Conservation (phyloP, 371 early-diverging fungal species). For the Lichtheimia hyalospora region DNA sequence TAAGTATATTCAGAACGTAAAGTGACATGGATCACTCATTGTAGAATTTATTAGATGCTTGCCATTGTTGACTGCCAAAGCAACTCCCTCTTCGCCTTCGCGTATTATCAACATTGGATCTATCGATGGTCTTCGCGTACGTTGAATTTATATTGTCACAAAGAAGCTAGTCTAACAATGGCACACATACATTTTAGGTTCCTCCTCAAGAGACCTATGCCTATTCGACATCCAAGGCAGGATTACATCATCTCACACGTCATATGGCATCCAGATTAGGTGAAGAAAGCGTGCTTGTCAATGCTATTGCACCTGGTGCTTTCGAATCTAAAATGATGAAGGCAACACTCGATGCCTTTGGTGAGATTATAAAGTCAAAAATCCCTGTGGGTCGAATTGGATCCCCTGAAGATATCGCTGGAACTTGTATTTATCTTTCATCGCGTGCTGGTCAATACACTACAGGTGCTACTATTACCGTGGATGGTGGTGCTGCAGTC, state of each 20-base stretch:
- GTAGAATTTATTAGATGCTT: constrained; percentile 44
- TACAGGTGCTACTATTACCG: constrained; percentile 78
- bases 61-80: constrained; percentile 71
- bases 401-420: constrained; percentile 90
- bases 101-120: constrained; percentile 68
- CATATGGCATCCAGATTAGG: constrained; percentile 64
- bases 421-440: constrained; percentile 70
- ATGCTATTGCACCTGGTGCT: constrained; percentile 89
- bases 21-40: background rate
- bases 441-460: constrained; percentile 82
- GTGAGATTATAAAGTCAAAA: constrained; percentile 52
- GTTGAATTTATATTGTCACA: background rate
- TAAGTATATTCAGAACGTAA: constrained; percentile 28
- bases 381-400: constrained; percentile 77
- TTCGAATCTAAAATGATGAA: constrained; percentile 91
- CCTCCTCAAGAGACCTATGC: constrained; percentile 58
- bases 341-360: constrained; percentile 61
- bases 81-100: constrained; percentile 43
- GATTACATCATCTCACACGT: constrained; percentile 67
- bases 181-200: constrained; percentile 1
- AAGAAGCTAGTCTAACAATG: background rate
- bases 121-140: constrained; percentile 68
- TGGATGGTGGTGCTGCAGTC: constrained; percentile 79
- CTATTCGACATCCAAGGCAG: constrained; percentile 80
- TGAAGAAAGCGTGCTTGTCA: constrained; percentile 66